Evolutionary conservation across 2,329 filamentous ascomycete species (phyloP).

Genomic region (Hypomyces perniciosus): DNA sequence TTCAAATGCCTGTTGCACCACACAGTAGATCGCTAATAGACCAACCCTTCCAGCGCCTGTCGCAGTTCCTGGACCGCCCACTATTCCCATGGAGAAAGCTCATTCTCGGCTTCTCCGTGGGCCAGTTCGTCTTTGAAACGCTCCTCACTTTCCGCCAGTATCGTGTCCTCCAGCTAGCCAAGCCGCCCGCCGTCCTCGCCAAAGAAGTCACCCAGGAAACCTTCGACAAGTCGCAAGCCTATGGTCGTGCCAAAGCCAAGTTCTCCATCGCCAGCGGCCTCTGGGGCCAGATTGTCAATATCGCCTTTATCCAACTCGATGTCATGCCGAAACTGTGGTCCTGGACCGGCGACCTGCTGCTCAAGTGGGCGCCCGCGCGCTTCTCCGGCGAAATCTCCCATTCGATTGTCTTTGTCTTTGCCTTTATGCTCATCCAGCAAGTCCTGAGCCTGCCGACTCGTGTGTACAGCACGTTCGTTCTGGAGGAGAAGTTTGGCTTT

Average conservation of each 20-base stretch:
- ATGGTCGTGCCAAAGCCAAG: slow-evolving; percentile 91
- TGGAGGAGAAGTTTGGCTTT: slow-evolving; percentile 97
- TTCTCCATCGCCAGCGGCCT: slow-evolving; percentile 77
- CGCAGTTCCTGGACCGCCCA: slow-evolving; percentile 81
- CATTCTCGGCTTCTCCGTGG: slow-evolving; percentile 88
- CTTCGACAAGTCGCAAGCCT: slow-evolving; percentile 93
- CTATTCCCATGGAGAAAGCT: slow-evolving; percentile 97
- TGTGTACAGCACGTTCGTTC: slow-evolving; percentile 90
- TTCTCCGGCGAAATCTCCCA: slow-evolving; percentile 92
- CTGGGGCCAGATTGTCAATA: slow-evolving; percentile 81
- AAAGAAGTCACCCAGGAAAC: slow-evolving; percentile 84
- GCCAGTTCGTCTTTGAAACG: slow-evolving; percentile 84
- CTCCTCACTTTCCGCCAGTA: slow-evolving; percentile 90
- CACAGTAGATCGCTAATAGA: background rate
- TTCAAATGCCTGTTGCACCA: background rate
- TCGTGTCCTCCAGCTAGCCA: slow-evolving; percentile 70
- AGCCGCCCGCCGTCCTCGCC: slow-evolving; percentile 77
- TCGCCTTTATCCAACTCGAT: slow-evolving; percentile 85
- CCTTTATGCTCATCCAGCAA: slow-evolving; percentile 78
- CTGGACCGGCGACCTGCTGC: slow-evolving; percentile 67
- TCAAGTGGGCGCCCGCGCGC: slow-evolving; percentile 65
- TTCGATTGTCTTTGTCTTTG: slow-evolving; percentile 85
- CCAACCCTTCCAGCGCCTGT: slow-evolving; percentile 60
- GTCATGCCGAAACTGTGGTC: slow-evolving; percentile 87
- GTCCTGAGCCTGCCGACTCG: slow-evolving; percentile 71